Base-by-base conservation (phyloP, 768 basidiomycete species). In the Serendipita sp. region DNA sequence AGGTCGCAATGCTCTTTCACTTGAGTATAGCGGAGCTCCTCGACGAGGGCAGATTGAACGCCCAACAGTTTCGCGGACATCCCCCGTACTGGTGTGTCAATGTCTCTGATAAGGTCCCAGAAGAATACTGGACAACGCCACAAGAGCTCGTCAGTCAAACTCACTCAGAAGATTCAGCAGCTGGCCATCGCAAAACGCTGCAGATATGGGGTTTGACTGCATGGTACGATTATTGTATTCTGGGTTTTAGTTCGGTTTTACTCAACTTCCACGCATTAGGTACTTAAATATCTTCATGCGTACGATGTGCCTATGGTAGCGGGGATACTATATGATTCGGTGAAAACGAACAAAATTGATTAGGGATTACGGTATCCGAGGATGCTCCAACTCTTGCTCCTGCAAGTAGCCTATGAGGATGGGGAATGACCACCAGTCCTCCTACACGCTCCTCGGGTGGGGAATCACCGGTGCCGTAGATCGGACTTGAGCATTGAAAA, bases 61-160 rank as follows among this genome's bases (percentile, higher is more conserved):
- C 9, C 17, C 53, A 58, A 13, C 4, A 58, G 13, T 58, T 58
- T 24, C 53, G 53, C n/a, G 53, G 53, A 28, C 20, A n/a, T n/a
- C 53, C 53, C 11, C 53, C 53, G n/a, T 58, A 58, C n/a, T 58
- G 53, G 53, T 58, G 53, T 58, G 26, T 58, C 24, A 58, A 58
- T 58, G 53, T 58, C 24, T 58, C 53, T 33, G 53, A 58, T 31
- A 58, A 58, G 30, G 53, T 58, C 4, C 26, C 53, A 58, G 53
- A 58, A 34, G 53, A 58, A 33, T 58, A 58, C 30, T 58, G 53
- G 53, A 58, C 53, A n/a, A 58, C 53, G 17, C 17, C 11, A 31
- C 3, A 26, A 34, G 33, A n/a, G 4, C 53, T 28, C n/a, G 11
- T 24, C 13, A 33, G n/a, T 24, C 17, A 58, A 58, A n/a, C 33